A percentile compares a stretch with the other conserved stretches of the same genome.
Conservation (phyloP, 2,329 filamentous ascomycete genomes). For the Penicillium sp. region DNA sequence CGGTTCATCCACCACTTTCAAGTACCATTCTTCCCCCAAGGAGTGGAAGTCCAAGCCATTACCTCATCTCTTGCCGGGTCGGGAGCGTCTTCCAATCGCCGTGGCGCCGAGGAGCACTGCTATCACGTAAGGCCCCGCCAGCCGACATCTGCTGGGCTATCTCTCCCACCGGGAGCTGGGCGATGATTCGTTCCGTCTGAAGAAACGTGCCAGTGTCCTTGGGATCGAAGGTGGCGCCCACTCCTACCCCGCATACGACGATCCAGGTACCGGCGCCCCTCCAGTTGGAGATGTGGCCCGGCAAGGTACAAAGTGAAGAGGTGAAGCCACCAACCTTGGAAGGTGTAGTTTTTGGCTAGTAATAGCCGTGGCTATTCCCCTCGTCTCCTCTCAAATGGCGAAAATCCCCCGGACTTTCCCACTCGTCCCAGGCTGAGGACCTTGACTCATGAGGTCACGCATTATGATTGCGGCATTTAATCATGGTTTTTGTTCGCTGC, state of each 20-base stretch:
- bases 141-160: too few species aligned
- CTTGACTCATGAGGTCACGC: too few species aligned
- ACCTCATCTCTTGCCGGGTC: slow-evolving; percentile 18
- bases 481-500: neutral
- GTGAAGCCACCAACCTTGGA: too few species aligned
- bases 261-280: slow-evolving; percentile 26
- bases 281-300: slow-evolving; percentile 19
- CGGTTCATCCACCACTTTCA: too few species aligned
- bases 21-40: slow-evolving; percentile 8
- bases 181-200: slow-evolving; percentile 8
- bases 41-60: slow-evolving; percentile 7
- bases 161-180: too few species aligned
- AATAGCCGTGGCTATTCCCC: slow-evolving; percentile 17
- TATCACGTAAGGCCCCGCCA: slow-evolving; percentile 25
- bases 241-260: slow-evolving; percentile 23
- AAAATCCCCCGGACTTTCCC: slow-evolving; percentile 23
- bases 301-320: too few species aligned
- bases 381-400: slow-evolving; percentile 10
- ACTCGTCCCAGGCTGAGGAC: slow-evolving; percentile 1
- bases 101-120: slow-evolving; percentile 15
- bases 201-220: slow-evolving; percentile 6
- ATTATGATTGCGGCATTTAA: slow-evolving; percentile 22
- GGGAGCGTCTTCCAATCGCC: slow-evolving; percentile 25
- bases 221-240: slow-evolving; percentile 16
- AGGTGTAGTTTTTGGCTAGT: slow-evolving; percentile 6